Percentiles rank a stretch among this genome's conserved stretches.
Conservation (phyloP, 2,329 filamentous ascomycete genomes). For the Beauveria bassiana region DNA sequence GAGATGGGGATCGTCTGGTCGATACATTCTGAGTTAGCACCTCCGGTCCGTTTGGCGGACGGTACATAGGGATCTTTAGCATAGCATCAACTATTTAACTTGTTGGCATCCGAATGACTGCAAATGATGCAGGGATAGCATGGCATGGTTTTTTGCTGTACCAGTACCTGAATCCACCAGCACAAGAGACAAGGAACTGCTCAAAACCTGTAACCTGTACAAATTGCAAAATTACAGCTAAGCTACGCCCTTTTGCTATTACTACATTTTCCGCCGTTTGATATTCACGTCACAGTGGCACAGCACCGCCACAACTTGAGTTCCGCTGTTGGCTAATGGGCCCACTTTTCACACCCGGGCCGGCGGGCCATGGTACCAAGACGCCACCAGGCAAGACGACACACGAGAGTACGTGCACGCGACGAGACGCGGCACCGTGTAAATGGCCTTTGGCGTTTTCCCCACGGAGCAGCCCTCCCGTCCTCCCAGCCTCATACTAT, state of each 20-base stretch:
- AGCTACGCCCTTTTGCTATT: not conserved
- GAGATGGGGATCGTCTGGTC: not conserved
- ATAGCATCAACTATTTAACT: not conserved
- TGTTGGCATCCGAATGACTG: not conserved
- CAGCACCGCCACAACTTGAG: not conserved
- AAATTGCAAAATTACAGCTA: not conserved
- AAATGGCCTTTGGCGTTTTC: slow-evolving; percentile 7
- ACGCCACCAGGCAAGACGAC: not conserved
- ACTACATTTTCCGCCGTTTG: not conserved
- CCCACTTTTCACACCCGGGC: not conserved
- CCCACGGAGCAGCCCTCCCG: not conserved
- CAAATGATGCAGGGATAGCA: not conserved
- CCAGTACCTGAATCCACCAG: too few species aligned
- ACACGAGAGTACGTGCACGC: not conserved
- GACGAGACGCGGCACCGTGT: slow-evolving; percentile 11
- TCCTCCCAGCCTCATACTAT: slow-evolving; percentile 6
- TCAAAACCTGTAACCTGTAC: not conserved
- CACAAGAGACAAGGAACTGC: not conserved
- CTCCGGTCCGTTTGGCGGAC: not conserved
- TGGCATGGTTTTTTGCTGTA: too few species aligned
- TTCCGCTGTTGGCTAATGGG: not conserved
- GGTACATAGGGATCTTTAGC: slow-evolving; percentile 1
- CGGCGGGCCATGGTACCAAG: not conserved
- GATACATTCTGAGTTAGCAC: not conserved
- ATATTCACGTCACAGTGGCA: not conserved